Evolutionary conservation across 2,329 filamentous ascomycete genomes (phyloP).

Genomic region (Trichoderma arundinaceum): DNA sequence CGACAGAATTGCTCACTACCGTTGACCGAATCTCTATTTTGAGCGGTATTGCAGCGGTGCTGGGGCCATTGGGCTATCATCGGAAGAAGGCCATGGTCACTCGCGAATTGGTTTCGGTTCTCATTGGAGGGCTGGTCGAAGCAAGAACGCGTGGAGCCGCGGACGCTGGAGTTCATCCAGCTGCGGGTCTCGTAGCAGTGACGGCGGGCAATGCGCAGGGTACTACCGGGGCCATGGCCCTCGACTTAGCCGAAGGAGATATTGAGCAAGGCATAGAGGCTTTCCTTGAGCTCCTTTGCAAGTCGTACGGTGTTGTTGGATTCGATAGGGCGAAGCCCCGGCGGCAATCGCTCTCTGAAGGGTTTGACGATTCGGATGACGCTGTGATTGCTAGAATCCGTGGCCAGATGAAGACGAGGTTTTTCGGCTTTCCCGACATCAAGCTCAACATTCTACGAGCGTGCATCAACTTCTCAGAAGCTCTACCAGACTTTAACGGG

Average conservation of each 20-base stretch:
- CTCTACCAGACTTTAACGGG: conserved; percentile 86
- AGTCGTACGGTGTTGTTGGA: conserved; percentile 67
- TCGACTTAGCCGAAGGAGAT: conserved; percentile 68
- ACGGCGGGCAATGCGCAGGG: conserved; percentile 59
- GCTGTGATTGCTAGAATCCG: conserved; percentile 63
- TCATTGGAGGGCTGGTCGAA: conserved; percentile 85
- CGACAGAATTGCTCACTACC: conserved; percentile 70
- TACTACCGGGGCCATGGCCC: conserved; percentile 55
- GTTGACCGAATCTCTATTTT: conserved; percentile 80
- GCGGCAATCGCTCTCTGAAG: conserved; percentile 35
- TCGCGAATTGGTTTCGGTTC: conserved; percentile 79
- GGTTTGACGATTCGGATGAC: conserved; percentile 55
- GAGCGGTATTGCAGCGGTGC: conserved; percentile 84
- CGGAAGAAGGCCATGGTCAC: conserved; percentile 92
- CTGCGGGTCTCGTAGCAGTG: conserved; percentile 79
- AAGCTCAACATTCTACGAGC: conserved; percentile 87
- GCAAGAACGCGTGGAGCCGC: conserved; percentile 91
- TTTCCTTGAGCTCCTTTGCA: conserved; percentile 65
- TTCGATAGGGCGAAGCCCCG: conserved; percentile 48
- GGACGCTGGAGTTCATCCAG: conserved; percentile 95
- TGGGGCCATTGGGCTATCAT: conserved; percentile 78
- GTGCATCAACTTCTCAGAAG: conserved; percentile 94
- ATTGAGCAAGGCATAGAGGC: conserved; percentile 69
- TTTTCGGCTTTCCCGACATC: conserved; percentile 77
- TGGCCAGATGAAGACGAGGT: conserved; percentile 61